Percentiles rank a stretch among this genome's conserved stretches.
Conservation (phyloP, 1,284 basidiomycete species). For the Sporisorium sorghi region DNA sequence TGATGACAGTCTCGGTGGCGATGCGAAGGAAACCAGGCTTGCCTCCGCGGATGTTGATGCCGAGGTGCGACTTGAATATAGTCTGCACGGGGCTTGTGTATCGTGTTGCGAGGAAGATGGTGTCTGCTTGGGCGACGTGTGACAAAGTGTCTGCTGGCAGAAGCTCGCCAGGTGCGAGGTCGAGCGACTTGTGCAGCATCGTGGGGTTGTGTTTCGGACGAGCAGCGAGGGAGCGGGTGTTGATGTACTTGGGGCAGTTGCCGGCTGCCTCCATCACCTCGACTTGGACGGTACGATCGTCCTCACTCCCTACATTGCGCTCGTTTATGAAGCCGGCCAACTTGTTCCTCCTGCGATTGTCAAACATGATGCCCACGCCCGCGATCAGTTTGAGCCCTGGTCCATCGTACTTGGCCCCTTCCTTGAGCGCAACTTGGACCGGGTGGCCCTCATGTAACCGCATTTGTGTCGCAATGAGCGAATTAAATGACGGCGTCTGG, state of each 20-base stretch:
- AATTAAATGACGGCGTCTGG: slow-evolving; percentile 26
- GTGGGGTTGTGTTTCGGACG: slow-evolving; percentile 13
- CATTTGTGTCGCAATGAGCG: slow-evolving; percentile 25
- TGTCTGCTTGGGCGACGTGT: slow-evolving; percentile 34
- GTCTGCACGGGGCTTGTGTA: slow-evolving; percentile 28
- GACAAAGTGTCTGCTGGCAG: slow-evolving; percentile 26
- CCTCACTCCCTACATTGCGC: slow-evolving; percentile 14
- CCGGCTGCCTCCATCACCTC: slow-evolving; percentile 44
- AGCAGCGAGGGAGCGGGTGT: slow-evolving; percentile 22
- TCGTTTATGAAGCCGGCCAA: slow-evolving; percentile 42
- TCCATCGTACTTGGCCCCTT: slow-evolving; percentile 33
- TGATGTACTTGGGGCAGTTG: slow-evolving; percentile 50
- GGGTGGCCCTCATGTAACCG: slow-evolving; percentile 35
- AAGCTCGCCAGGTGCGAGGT: slow-evolving; percentile 1
- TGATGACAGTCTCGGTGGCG: slow-evolving; percentile 9
- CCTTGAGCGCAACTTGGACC: slow-evolving; percentile 21
- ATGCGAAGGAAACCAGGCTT: slow-evolving; percentile 38
- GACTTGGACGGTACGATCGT: slow-evolving; percentile 22
- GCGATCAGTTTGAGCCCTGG: slow-evolving; percentile 38
- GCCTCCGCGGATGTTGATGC: slow-evolving; percentile 45
- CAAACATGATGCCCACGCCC: slow-evolving; percentile 42
- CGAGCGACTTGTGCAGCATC: slow-evolving; percentile 22
- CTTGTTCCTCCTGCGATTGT: slow-evolving; percentile 42
- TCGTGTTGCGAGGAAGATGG: slow-evolving; percentile 31
- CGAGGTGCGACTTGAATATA: slow-evolving; percentile 46